phyloP scores from a whole-genome alignment of 148 eudicot genomes.

The Talinum fruticosum region DNA sequence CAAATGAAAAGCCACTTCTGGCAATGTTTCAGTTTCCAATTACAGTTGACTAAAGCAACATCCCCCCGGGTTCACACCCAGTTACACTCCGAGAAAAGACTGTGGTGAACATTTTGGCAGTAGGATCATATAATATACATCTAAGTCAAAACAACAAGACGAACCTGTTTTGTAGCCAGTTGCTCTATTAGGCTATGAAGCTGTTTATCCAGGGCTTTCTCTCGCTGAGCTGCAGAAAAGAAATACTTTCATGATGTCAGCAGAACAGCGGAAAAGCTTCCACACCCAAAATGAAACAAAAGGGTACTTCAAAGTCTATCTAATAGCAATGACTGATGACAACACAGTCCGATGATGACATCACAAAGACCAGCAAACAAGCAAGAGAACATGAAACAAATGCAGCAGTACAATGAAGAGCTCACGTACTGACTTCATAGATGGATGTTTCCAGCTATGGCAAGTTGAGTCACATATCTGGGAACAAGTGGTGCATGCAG shows the following conservation, averaged over 20 bases:
- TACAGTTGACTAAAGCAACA: too few species aligned
- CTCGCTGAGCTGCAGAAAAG: conserved; percentile 80
- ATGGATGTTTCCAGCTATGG: not conserved
- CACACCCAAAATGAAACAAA: not conserved
- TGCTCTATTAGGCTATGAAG: conserved; percentile 94
- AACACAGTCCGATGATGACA: not conserved
- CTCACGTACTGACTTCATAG: not conserved
- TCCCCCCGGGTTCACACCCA: too few species aligned
- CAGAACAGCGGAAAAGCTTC: not conserved
- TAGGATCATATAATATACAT: too few species aligned
- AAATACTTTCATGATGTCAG: conserved; percentile 13
- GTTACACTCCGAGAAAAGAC: too few species aligned
- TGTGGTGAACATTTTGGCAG: too few species aligned
- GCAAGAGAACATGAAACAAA: not conserved
- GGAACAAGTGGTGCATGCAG: not conserved
- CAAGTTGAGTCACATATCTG: not conserved
- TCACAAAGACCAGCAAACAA: not conserved
- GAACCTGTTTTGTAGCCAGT: conserved; percentile 87
- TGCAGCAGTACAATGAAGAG: conserved; percentile 1
- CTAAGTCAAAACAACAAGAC: too few species aligned
- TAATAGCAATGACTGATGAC: not conserved
- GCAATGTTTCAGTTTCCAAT: too few species aligned
- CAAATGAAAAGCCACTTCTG: too few species aligned
- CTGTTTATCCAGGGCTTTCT: conserved; percentile 87
- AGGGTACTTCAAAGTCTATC: not conserved